Evolutionary conservation across 495 filamentous ascomycete genomes (phyloP).

Genomic region (Hypoxylon lenormandii): DNA sequence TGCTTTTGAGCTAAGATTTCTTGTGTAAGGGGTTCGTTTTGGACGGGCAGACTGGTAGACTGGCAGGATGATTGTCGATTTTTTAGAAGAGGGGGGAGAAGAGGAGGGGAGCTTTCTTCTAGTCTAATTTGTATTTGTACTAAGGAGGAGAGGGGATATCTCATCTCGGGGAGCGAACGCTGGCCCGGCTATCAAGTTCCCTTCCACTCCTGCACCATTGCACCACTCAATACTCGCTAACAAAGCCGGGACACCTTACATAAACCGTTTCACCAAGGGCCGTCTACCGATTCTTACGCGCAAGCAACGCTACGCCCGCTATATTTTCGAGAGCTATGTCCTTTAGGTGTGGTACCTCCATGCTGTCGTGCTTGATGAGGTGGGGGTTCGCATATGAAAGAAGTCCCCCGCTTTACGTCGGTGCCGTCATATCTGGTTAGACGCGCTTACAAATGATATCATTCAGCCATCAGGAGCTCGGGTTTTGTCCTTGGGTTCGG

Average conservation of each 20-base stretch:
- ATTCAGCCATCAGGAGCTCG: slow-evolving; percentile 37
- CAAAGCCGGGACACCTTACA: slow-evolving; percentile 24
- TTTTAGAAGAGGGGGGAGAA: slow-evolving; percentile 31
- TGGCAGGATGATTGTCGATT: slow-evolving; percentile 27
- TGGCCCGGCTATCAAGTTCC: slow-evolving; percentile 21
- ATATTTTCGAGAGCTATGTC: not conserved
- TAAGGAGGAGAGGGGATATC: slow-evolving; percentile 26
- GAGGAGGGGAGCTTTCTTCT: slow-evolving; percentile 37
- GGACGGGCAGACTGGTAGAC: slow-evolving; percentile 10
- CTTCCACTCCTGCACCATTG: slow-evolving; percentile 7
- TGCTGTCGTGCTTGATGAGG: slow-evolving; percentile 10
- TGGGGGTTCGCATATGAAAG: slow-evolving; percentile 30
- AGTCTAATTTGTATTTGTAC: slow-evolving; percentile 52
- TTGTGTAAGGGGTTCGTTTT: slow-evolving; percentile 22
- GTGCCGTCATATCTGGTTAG: slow-evolving; percentile 46
- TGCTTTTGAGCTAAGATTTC: slow-evolving; percentile 22
- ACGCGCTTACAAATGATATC: slow-evolving; percentile 52
- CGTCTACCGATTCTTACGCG: not conserved
- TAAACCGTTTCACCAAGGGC: slow-evolving; percentile 36
- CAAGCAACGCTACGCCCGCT: slow-evolving; percentile 25
- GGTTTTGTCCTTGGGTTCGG: slow-evolving; percentile 23
- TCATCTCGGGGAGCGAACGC: slow-evolving; percentile 31
- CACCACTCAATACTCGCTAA: slow-evolving; percentile 9
- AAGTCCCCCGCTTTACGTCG: slow-evolving; percentile 44
- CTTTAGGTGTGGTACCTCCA: slow-evolving; percentile 14